Evolutionary conservation across 768 basidiomycete genomes (phyloP), one percentile per base, ranked within the genome.

Genomic region (Agaricus blazei): DNA sequence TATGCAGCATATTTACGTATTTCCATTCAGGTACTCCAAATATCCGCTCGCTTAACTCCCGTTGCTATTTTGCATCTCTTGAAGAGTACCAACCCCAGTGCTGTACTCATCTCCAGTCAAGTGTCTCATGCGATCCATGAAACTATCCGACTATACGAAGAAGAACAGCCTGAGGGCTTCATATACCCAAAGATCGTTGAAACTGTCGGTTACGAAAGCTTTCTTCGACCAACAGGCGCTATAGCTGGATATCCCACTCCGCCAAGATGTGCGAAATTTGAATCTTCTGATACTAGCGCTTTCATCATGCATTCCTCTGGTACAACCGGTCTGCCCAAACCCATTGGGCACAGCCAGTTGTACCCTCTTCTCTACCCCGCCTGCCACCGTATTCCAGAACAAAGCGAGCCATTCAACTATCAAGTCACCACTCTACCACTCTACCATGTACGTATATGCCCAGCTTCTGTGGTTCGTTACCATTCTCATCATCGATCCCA

Each of bases 281-380:
- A 48, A 4, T 64, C 66, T 8, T 52, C 64, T 24, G 73, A 76
- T 54, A 60, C 69, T 1, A 70, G 75, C 14, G 72, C 72, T 0
- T 51, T 77, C 14, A 75, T 79, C n/a, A 58, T 80, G 50, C 79
- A 80, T 57, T 76, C 78, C 0, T 79, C 75, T 3, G 79, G 78
- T 11, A 79, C 78, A 4, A 78, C 76, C 2, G 79, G 76, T n/a
- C 66, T 77, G 37, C 78, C 78, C 1, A 80, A 80, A 61, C 70
- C 77, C 1, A 73, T 80, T 28, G 67, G 60, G 45, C 71, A 72
- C 38, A 63, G 68, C 6, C 70, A 70, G 38, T 62, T 67, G 0
- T 74, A 69, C 45, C 57, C 67, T 5, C 65, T 75, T 9, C 45
- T 69, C 6, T 73, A 66, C 43, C 69, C 70, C 4, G 63, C 70